Evolutionary conservation across 2,329 filamentous ascomycete genomes (phyloP).

Genomic region (Elsinoe perseae): DNA sequence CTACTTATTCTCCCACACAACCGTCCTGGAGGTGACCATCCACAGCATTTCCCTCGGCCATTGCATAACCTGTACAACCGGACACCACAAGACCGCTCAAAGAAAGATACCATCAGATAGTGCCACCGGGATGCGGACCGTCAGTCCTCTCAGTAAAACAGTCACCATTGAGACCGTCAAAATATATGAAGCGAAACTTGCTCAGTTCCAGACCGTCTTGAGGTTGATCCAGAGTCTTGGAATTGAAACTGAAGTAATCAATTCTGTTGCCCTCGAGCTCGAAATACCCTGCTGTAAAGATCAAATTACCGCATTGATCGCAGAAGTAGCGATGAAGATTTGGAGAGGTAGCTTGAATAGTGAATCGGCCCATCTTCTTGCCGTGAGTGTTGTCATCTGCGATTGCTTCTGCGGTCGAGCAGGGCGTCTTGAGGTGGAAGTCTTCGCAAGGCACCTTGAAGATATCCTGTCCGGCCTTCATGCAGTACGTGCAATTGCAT

Average conservation of each 20-base stretch:
- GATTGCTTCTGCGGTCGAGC: slow-evolving; percentile 9
- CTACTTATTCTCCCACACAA: too few species aligned
- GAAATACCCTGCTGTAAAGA: slow-evolving; percentile 1
- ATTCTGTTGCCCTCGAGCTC: neutral
- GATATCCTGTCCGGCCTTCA: neutral
- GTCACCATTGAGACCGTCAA: neutral
- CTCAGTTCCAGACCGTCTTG: slow-evolving; percentile 13
- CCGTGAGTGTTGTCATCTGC: neutral
- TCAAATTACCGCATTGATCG: slow-evolving; percentile 4
- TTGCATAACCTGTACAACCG: too few species aligned
- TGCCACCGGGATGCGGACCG: slow-evolving; percentile 8
- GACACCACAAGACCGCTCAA: too few species aligned
- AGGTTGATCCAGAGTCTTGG: slow-evolving; percentile 10
- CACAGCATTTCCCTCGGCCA: too few species aligned
- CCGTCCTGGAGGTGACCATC: too few species aligned
- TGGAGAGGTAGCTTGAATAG: neutral
- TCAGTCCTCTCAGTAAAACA: neutral
- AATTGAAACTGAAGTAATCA: slow-evolving; percentile 10
- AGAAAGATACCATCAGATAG: neutral
- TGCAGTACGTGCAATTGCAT: slow-evolving; percentile 15
- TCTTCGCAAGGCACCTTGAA: neutral
- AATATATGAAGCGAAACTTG: slow-evolving; percentile 13
- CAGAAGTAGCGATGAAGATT: slow-evolving; percentile 13
- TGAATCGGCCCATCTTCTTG: neutral
- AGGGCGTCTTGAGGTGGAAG: slow-evolving; percentile 11